phyloP scores from a whole-genome alignment of 2,329 filamentous ascomycete species.

The Scorias spongiosa region DNA sequence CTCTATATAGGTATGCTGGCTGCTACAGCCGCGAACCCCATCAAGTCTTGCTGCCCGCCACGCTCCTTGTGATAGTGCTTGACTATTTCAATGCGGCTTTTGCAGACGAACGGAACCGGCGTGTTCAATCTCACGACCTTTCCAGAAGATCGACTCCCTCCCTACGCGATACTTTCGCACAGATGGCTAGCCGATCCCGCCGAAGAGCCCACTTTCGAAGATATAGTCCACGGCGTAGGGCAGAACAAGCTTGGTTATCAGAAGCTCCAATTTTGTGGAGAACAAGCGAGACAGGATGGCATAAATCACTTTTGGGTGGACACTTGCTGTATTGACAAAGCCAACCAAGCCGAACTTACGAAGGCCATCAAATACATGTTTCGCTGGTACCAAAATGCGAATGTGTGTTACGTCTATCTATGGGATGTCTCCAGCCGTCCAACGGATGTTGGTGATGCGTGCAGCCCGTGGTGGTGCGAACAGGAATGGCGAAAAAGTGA shows the following conservation, averaged over 20 bases:
- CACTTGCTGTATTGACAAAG: constrained; percentile 8
- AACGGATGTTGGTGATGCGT: not conserved
- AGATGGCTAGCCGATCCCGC: not conserved
- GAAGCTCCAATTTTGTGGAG: not conserved
- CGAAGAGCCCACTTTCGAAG: not conserved
- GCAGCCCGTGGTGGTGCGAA: not conserved
- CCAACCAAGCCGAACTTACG: constrained; percentile 2
- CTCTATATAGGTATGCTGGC: too few relatives aligned
- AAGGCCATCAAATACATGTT: constrained; percentile 1
- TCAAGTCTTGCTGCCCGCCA: too few relatives aligned
- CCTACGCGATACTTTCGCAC: not conserved
- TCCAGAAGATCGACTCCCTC: too few relatives aligned
- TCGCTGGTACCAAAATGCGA: not conserved
- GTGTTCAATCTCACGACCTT: too few relatives aligned
- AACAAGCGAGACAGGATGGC: constrained; percentile 2
- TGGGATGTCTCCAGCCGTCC: not conserved
- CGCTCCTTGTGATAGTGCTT: too few relatives aligned
- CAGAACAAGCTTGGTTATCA: not conserved
- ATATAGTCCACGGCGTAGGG: not conserved
- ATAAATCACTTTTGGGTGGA: constrained; percentile 7
- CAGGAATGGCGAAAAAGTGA: not conserved
- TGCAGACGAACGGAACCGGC: too few relatives aligned
- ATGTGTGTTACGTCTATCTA: not conserved
- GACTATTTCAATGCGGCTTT: too few relatives aligned
- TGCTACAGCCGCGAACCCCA: too few relatives aligned